Conservation (phyloP, 1,284 basidiomycete species). For the Kwoniella shivajii region DNA sequence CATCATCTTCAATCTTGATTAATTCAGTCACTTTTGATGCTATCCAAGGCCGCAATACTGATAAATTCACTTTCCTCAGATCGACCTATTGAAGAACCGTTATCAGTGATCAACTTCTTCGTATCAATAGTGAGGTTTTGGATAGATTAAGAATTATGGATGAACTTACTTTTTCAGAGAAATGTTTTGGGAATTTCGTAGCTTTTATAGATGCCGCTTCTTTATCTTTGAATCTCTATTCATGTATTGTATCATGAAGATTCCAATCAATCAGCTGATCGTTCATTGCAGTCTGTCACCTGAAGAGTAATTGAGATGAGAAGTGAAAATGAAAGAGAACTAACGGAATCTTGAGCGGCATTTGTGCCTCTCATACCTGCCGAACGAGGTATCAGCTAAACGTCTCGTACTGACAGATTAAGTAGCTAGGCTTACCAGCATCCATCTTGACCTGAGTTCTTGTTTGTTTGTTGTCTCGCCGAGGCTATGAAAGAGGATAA, state of each 20-base stretch:
- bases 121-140: too few relatives aligned
- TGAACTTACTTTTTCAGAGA: slow-evolving; percentile 74
- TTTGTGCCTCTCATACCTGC: slow-evolving; percentile 45
- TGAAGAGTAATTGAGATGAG: too few relatives aligned
- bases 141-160: background rate
- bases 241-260: too few relatives aligned
- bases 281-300: too few relatives aligned
- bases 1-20: slow-evolving; percentile 93
- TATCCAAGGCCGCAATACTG: slow-evolving; percentile 83
- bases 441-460: slow-evolving; percentile 17
- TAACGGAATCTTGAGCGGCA: slow-evolving; percentile 43
- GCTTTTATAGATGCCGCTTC: slow-evolving; percentile 82
- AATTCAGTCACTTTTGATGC: slow-evolving; percentile 86
- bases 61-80: slow-evolving; percentile 85
- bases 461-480: background rate
- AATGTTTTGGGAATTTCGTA: slow-evolving; percentile 87
- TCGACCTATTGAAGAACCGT: slow-evolving; percentile 67
- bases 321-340: slow-evolving; percentile 2
- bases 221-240: slow-evolving; percentile 85
- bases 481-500: background rate
- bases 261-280: too few relatives aligned
- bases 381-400: background rate
- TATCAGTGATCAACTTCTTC: too few relatives aligned
- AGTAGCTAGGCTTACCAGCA: slow-evolving; percentile 11
- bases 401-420: background rate